Base-by-base conservation (phyloP, 441 rosid genomes). In the Populus tomentosa region DNA sequence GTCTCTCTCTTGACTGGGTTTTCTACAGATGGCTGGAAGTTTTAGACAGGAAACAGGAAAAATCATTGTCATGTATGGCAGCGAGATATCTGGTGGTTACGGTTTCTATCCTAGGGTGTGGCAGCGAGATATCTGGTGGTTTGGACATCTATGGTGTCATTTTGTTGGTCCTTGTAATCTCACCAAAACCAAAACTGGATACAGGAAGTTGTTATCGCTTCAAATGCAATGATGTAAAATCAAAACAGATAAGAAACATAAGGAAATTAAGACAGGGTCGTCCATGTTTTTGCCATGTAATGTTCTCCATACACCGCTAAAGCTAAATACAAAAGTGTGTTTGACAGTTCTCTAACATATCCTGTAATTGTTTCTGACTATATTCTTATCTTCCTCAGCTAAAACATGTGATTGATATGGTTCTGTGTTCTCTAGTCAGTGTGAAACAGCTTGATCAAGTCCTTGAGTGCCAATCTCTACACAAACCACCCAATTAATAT, bases 281-380 rank as follows among this genome's bases (percentile, higher is more conserved):
- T 72, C 82, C 74, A 71, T 73, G 77, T 85, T 80, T 80, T 80
- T 83, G 50, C 77, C 71, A 33, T 86, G 88, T 77, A 80, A 66
- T 72, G 75, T 69, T 33, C 16, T 67, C 53, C 73, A 72, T 68
- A 77, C 80, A 73, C 38, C 38, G 62, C 32, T 71, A 59, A 70
- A 79, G 73, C 69, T 76, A 30, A 61, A 53, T 65, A 32, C 50
- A 1, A 74, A 53, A n/a, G 6, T 30, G 33, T 80, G 72, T 70
- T 50, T 80, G 75, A 66, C 72, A 68, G 53, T 40, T 71, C 62
- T 6, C 35, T 24, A 61, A n/a, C 42, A 10, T 6, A 40, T 77
- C 23, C 59, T 9, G 28, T n/a, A 7, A 7, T 21, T 67, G 64
- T 13, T 20, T 10, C 21, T 65, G 71, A 33, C 18, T 32, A 9